These are phyloP conservation scores for Ganoderma lucidum DNA, from an alignment of 1,284 basidiomycete species.

Conservation along the genomic window DNA sequence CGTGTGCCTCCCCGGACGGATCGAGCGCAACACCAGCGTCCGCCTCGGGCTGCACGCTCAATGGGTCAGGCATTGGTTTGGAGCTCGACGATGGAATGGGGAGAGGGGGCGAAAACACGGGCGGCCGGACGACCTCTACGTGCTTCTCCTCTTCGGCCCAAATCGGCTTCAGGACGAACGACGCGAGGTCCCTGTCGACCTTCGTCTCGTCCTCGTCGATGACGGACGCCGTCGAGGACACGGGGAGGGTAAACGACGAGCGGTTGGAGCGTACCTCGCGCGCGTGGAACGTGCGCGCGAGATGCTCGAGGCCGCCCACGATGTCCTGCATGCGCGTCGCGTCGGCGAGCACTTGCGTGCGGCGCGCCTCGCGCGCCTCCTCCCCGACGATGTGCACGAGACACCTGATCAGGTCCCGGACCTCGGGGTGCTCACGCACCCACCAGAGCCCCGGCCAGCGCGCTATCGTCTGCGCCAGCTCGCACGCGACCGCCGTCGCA, in stretches of 20 bases:
- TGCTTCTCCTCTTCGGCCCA: background rate
- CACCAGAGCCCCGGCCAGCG: constrained; percentile 75
- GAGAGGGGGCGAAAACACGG: constrained; percentile 12
- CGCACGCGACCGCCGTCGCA: constrained; percentile 56
- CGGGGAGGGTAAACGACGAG: constrained; percentile 22
- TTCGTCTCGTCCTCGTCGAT: constrained; percentile 30
- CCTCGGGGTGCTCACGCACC: constrained; percentile 66
- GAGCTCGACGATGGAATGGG: constrained; percentile 2
- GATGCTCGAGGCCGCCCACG: constrained; percentile 57
- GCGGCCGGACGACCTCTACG: background rate
- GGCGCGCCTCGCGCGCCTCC: constrained; percentile 64
- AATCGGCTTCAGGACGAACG: constrained; percentile 17
- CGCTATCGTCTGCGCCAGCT: constrained; percentile 66
- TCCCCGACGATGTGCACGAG: constrained; percentile 68
- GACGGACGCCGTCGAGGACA: constrained; percentile 29
- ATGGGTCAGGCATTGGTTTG: background rate
- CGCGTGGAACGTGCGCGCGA: constrained; percentile 46
- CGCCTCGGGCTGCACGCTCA: background rate
- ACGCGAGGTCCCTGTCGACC: constrained; percentile 23
- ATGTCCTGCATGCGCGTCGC: constrained; percentile 55
- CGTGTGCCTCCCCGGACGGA: background rate
- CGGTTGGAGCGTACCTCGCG: constrained; percentile 18
- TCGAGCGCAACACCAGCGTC: background rate
- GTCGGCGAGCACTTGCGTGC: constrained; percentile 48
- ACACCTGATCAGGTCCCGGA: constrained; percentile 61